Evolutionary conservation across 306 rosid genomes (phyloP), one percentile per base, ranked within the genome.

Genomic region (Ammopiptanthus mongolicus): DNA sequence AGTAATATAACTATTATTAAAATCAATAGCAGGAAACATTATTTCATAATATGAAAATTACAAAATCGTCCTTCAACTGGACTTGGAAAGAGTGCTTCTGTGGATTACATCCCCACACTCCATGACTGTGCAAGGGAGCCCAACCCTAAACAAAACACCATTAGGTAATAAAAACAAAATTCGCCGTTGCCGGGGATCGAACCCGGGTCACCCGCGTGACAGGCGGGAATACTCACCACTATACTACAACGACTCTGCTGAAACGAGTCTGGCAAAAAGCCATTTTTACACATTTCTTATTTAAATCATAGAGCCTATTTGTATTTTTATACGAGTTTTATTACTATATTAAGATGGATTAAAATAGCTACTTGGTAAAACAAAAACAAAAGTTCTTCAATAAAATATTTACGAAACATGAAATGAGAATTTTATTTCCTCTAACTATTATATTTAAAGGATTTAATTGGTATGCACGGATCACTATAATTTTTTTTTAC

Each of bases 51-150:
- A 25, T 25, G 21, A 57, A 55, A 73, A 65, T 39, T 25, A 29
- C 47, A 74, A 36, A 0, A 1, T 94, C 65, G 91, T 78, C 85
- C 94, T n/a, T n/a, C n/a, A n/a, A 80, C 15, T 80, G 6, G 96
- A 52, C 79, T 86, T 91, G 0, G 97, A 96, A 71, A 91, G 91
- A n/a, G n/a, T n/a, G n/a, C n/a, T n/a, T n/a, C n/a, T n/a, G n/a
- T n/a, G n/a, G n/a, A n/a, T n/a, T n/a, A n/a, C n/a, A n/a, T n/a
- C n/a, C n/a, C n/a, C n/a, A n/a, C n/a, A n/a, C n/a, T n/a, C n/a
- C n/a, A n/a, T n/a, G n/a, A n/a, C n/a, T n/a, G n/a, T n/a, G n/a
- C 94, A 94, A 0, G 96, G 97, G 65, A 91, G 91, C 34, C 34
- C 4, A 29, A 29, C 5, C 34, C 5, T 29, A 23, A 23, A 23